Base-by-base conservation (phyloP, 129 eudicot genomes). In the Calendula officinalis region DNA sequence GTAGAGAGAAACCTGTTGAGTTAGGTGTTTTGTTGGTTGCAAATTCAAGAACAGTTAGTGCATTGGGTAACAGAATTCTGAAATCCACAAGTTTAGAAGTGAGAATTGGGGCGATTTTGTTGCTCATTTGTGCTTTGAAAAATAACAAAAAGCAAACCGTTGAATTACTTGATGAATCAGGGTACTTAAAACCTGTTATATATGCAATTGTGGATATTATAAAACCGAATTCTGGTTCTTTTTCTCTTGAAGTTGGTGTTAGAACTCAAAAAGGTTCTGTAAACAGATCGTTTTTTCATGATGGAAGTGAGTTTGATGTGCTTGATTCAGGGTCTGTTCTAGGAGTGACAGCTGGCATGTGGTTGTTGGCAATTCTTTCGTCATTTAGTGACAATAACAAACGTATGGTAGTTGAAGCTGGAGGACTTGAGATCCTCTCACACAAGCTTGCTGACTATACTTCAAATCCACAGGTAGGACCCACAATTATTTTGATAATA, bases 261-360 rank as follows among this genome's bases (percentile, higher is more conserved):
- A 70, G 72, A 45, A 71, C 91, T 50, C 82, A 76, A 14, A 76
- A 77, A 74, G 76, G 78, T 47, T 74, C 64, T 47, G 59, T 49
- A 5, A 86, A 76, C 59, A 77, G 84, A 70, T 56, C 79, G 38
- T 64, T 75, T 16, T 84, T 82, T 53, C 86, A 79, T 35, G 92
- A 82, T 59, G 82, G 80, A 44, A 79, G 75, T 38, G 85, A 80
- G 55, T 77, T 69, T 80, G 75, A 77, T 35, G 67, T 80, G 52
- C 81, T 81, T 75, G 96, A 84, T 78, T 85, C 94, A 27, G 83
- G 87, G 55, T 72, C 73, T 80, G 70, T 80, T 7, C 70, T 85
- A 77, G 89, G 87, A 72, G 77, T 89, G 60, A 80, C 87, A 37
- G 85, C 80, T 69, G 92, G 85, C 65, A 64, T 85, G 69, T 88